A percentile compares a stretch with the other conserved stretches of the same genome.
Conservation (phyloP, 129 eudicot genomes). For the Gnaphalium uliginosum region DNA sequence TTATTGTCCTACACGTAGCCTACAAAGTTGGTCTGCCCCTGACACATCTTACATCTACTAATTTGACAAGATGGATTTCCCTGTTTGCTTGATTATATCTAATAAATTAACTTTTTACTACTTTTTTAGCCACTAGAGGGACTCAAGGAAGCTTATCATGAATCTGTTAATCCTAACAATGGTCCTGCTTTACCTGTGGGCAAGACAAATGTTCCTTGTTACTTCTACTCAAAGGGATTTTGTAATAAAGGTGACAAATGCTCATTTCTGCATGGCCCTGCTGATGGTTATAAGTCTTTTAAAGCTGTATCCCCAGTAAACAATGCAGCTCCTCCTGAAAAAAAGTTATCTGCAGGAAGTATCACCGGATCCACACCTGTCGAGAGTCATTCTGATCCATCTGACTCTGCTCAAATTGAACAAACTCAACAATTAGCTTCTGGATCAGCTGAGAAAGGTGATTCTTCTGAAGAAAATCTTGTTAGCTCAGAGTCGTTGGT, state of each 20-base stretch:
- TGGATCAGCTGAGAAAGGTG: conserved; percentile 22
- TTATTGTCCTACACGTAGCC: not conserved
- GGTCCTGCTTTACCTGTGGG: conserved; percentile 34
- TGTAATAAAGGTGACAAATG: conserved; percentile 72
- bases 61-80: not conserved
- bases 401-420: conserved; percentile 20
- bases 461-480: conserved; percentile 29
- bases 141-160: conserved; percentile 37
- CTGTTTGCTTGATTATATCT: conserved; percentile 15
- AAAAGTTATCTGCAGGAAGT: conserved; percentile 27
- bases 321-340: conserved; percentile 34
- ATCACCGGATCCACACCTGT: conserved; percentile 28
- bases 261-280: conserved; percentile 53
- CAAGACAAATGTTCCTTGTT: conserved; percentile 57
- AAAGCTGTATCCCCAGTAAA: conserved; percentile 18
- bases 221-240: conserved; percentile 50
- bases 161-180: conserved; percentile 34
- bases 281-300: not conserved
- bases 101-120: conserved; percentile 19
- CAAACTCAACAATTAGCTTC: conserved; percentile 24
- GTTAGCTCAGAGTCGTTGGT: conserved; percentile 27
- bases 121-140: conserved; percentile 61
- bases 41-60: not conserved
- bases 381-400: conserved; percentile 23
- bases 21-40: too few relatives aligned